Evolutionary conservation across 352 stramenopile species (phyloP), one percentile per base, ranked within the genome.

Genomic region (Pythium dissimile): DNA sequence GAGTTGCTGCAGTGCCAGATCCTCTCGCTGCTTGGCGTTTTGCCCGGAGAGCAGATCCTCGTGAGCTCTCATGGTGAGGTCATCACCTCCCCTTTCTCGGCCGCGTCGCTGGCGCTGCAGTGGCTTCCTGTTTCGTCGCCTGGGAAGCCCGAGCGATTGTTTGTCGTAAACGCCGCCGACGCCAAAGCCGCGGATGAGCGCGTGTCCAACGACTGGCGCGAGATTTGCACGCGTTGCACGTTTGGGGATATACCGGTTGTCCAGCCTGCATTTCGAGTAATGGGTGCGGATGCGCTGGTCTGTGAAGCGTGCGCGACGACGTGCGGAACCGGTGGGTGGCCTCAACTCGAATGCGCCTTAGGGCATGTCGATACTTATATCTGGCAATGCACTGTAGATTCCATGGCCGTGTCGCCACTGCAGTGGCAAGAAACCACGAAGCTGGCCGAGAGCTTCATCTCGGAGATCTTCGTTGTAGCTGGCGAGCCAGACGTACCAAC

Each of bases 1-100:
- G 79, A 88, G 44, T 49, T 92, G 61, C 55, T 89, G 38, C 81
- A 88, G 62, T 86, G 75, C 45, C 79, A 89, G 49, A 59, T 92
- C 18, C 55, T 92, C 31, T 92, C 81, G 43, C 79, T 92, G 15
- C 16, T 84, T 15, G 79, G 75, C 5, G 45, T 86, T n/a, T 56
- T 75, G 11, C 75, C 77, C 0, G 70, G 86, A 5, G 71, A 86
- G 16, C 81, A 92, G 52, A 56, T 75, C 26, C 62, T 89, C 34
- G 42, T 88, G 16, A 86, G 71, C 7, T 75, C 64, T 3, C 64
- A 26, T 26, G 73, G 77, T 5, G 51, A 77, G 35, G 59, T 88
- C 20, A 32, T 88, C 13, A 65, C 54, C 1, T 65, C 67, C 18
- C 49, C 62, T 45, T 18, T 35, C 35, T 2, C 7, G 54, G 20